phyloP scores from a whole-genome alignment of 306 rosid genomes.

The Fagus crenata region DNA sequence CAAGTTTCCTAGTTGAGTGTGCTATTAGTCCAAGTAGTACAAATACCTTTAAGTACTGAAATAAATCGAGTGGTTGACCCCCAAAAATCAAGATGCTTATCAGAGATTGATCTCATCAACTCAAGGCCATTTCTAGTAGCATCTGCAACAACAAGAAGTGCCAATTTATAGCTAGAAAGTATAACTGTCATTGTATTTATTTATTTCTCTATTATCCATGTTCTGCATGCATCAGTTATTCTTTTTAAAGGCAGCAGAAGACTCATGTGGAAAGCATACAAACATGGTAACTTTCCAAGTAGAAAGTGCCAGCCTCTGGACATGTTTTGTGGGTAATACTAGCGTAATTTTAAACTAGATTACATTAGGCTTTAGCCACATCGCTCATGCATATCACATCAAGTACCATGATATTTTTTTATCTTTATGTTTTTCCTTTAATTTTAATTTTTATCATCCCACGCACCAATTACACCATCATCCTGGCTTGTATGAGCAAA shows the following conservation, averaged over 20 bases:
- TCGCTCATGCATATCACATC: neutral
- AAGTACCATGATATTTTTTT: neutral
- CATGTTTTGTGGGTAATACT: neutral
- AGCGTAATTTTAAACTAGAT: neutral
- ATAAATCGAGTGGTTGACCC: conserved; percentile 76
- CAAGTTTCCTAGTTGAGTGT: no score
- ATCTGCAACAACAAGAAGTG: conserved; percentile 51
- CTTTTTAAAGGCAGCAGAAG: neutral
- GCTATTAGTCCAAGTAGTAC: conserved; percentile 4
- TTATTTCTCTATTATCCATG: neutral
- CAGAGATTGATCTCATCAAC: conserved; percentile 55
- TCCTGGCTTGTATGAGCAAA: conserved; percentile 7
- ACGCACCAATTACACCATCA: conserved; percentile 5
- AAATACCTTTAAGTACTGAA: conserved; percentile 70
- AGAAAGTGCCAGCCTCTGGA: neutral
- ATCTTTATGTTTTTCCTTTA: neutral
- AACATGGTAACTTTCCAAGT: conserved; percentile 20
- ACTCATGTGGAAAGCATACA: conserved; percentile 8
- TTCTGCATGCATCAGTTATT: conserved; percentile 11
- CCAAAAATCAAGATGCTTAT: conserved; percentile 70
- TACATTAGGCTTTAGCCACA: neutral
- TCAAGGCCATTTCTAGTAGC: conserved; percentile 51
- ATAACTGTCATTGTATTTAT: conserved; percentile 3
- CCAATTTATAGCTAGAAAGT: conserved; percentile 22
- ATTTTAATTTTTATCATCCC: neutral